Evolutionary conservation across 108 stramenopile species (phyloP), one percentile per base, ranked within the genome.

Genomic region (Skeletonema grethae): DNA sequence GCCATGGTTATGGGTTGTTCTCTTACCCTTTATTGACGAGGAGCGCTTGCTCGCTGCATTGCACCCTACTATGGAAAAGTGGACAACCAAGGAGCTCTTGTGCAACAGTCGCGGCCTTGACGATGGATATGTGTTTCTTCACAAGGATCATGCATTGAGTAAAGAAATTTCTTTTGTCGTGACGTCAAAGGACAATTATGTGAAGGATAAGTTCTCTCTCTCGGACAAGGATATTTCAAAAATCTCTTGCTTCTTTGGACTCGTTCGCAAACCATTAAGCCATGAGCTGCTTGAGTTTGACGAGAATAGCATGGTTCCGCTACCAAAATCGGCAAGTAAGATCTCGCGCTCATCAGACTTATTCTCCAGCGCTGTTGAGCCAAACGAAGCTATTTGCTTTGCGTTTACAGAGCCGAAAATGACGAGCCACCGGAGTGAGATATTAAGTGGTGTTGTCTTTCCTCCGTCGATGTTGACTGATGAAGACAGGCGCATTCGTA

Each of bases 1-100:
- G 96, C 97, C 97, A 20, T 99, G 99, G 99, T 84, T 98, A 34
- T 97, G 97, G 94, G 98, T 99, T 59, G 97, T 97, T 30, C 79
- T 99, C 55, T 86, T 99, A 20, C 99, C 99, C 32, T 99, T 99
- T 79, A 97, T 99, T 60, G 97, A 98, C 68, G 97, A 98, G 86
- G 88, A 94, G 48, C 83, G 96, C 46, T 74, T 99, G 20, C 71
- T 97, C 22, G 62, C 72, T 18, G 96, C 95, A 12, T 68, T 98
- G 81, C 78, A 81, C 30, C 92, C 95, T 50, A 90, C 95, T 8
- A 88, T 88, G 91, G 45, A 87, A 50, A 90, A 96, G 41, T 96
- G 95, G 95, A 87, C 87, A 9, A 76, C 84, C 22, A 77, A 82
- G 56, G 95, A 96, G 75, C 79, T 86, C 13, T 67, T 91, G 15